Base-by-base conservation (phyloP, 2,329 filamentous ascomycete species). In the Ciborinia camelliae region DNA sequence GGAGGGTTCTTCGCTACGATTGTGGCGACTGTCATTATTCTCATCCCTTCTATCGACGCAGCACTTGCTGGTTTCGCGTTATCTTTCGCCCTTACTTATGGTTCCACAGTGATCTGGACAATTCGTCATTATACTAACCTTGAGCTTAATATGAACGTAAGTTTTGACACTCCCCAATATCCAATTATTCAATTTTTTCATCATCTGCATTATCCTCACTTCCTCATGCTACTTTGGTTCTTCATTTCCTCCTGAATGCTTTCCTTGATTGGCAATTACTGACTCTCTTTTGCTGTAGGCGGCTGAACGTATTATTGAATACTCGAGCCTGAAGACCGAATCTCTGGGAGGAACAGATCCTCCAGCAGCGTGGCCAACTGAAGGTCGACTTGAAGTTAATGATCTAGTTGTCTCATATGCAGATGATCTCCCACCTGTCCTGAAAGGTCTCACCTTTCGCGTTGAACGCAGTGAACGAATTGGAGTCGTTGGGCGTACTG, bases 401-500 rank as follows among this genome's bases (percentile, higher is more conserved):
- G 82, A 91, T 64, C 81, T 96, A 0, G 87, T 89, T 0, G 88
- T 91, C 30, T 80, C 81, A 18, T 94, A 95, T 73, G 90, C 90
- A 0, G 78, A 84, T 0, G 89, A 91, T 68, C 79, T 93, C 0
- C 86, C 88, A 0, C 84, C 89, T 0, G 88, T 92, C 0, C 79
- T 93, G 2, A 90, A 85, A 73, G 87, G 86, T 0, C 78, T 93
- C 23, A 86, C 80, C 1, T 92, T 94, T 75, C 78, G 77, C 18
- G 83, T 92, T 15, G 80, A 86, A 48, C 81, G 84, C 63, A 89
- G 88, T 68, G 85, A 92, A 76, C 81, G 90, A 18, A 78, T 93
- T 20, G 90, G 90, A n/a, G 86, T 92, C 4, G 86, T 93, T 5
- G 90, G 90, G 14, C 85, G 90, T 20, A 93, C 90, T 0, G 90